phyloP scores from a whole-genome alignment of 345 rosid genomes.

The Eucalyptus polyanthemos region DNA sequence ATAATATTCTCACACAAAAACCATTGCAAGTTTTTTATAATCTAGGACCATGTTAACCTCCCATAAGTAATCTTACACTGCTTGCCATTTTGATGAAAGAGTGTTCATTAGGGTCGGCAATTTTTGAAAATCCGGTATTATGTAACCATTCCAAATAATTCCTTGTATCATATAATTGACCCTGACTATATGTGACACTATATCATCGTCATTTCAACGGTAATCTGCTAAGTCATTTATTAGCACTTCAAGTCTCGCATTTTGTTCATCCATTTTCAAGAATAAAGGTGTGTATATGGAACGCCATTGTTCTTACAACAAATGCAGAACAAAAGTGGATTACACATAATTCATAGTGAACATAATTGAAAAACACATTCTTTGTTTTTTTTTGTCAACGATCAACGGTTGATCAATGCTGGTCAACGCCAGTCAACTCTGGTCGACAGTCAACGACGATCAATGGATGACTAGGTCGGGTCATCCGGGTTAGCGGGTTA shows the following conservation, averaged over 20 bases:
- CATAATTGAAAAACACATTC: background rate
- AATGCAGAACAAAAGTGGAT: background rate
- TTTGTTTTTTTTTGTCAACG: too few species aligned
- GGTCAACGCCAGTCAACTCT: too few species aligned
- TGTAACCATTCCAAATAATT: too few species aligned
- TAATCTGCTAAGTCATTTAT: fast-evolving
- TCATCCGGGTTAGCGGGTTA: too few species aligned
- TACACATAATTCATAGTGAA: background rate
- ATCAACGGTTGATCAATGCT: fast-evolving
- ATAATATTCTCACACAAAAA: background rate
- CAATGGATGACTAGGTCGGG: too few species aligned
- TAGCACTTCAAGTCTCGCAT: background rate
- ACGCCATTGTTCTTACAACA: fast-evolving
- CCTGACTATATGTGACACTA: fast-evolving
- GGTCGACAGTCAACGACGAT: fast-evolving
- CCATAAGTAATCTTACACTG: fast-evolving
- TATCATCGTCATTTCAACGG: fast-evolving
- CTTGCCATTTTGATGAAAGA: too few species aligned
- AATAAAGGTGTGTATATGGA: fast-evolving
- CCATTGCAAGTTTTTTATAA: fast-evolving
- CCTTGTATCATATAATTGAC: too few species aligned
- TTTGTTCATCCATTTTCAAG: fast-evolving
- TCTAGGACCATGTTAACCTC: fast-evolving
- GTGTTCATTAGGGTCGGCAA: fast-evolving
- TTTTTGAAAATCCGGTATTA: fast-evolving